Percentiles rank a stretch among this genome's conserved stretches.
Evolutionary conservation across 73 alveolate species (phyloP).

Genomic region (Tetrahymena elliotti): DNA sequence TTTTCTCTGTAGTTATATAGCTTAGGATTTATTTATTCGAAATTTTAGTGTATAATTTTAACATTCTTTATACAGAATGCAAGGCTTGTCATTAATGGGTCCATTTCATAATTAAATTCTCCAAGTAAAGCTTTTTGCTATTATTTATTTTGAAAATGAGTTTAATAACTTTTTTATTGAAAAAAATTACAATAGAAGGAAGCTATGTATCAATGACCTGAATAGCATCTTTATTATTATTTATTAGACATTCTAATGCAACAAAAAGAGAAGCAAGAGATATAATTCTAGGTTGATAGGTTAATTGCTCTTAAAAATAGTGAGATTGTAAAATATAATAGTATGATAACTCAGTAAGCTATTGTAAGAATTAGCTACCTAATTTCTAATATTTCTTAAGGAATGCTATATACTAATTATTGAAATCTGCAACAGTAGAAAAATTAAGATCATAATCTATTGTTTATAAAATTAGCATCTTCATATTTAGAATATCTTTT

Average conservation of each 20-base stretch:
- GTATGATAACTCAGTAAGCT: neutral
- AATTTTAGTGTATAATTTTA: neutral
- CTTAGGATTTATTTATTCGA: neutral
- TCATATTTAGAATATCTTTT: neutral
- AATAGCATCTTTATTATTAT: neutral
- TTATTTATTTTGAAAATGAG: neutral
- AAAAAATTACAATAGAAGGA: neutral
- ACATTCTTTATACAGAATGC: neutral
- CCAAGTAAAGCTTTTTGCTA: neutral
- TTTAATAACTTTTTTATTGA: neutral
- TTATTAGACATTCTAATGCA: neutral
- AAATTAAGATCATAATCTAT: neutral
- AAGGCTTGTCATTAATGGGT: neutral
- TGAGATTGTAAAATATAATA: neutral
- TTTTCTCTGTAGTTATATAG: neutral
- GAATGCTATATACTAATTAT: neutral
- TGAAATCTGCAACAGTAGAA: neutral
- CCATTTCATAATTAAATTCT: neutral
- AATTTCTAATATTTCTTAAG: neutral
- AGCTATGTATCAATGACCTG: neutral
- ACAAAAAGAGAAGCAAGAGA: neutral
- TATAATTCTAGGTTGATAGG: neutral
- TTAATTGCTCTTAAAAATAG: neutral
- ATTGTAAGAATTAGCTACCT: neutral
- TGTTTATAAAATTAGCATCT: neutral